Evolutionary conservation across 1,284 basidiomycete species (phyloP), one percentile per base, ranked within the genome.

Genomic region (Ustilago curta): DNA sequence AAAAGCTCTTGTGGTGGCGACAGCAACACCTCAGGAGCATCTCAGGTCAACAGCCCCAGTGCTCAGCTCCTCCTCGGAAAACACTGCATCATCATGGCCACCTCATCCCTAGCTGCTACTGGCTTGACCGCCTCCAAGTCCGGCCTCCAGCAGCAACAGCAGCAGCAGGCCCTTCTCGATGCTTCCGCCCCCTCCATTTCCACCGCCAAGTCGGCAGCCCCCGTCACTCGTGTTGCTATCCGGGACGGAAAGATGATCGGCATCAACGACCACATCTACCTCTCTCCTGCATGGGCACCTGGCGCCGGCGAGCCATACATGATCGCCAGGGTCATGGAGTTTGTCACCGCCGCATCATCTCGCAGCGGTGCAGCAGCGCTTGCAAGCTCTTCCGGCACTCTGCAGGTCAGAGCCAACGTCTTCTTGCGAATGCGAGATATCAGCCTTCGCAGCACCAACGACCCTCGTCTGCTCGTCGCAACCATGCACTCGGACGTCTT

Each of bases 401-500:
- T 79, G 31, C 86, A 87, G 64, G 94, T 94, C 72, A 91, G 95
- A 49, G 88, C 95, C 58, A 93, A 94, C 55, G 92, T 95, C 89
- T 97, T 95, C 86, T 94, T 97, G 86, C 92, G 95, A 70, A 93
- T 93, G 74, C 89, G 91, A 86, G 92, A 95, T 88, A 91, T 94
- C 82, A 91, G 89, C 85, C 92, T 93, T 87, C 90, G 92, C 64
- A 89, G 90, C 40, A 91, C 93, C 66, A 90, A 92, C 77, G 95
- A 97, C 87, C 91, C 91, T 76, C 91, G 95, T 66, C 89, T 96
- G 42, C 90, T 97, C 56, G 90, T 96, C 59, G 94, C 94, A 50
- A 94, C 95, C 68, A 96, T 97, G 86, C 95, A 95, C 87, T 94
- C 94, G 49, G 94, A 96, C 87, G 90, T 95, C 60, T 94, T 93